Base-by-base conservation (phyloP, 192 early-diverging fungal genomes). In the Coemansia umbellata region DNA sequence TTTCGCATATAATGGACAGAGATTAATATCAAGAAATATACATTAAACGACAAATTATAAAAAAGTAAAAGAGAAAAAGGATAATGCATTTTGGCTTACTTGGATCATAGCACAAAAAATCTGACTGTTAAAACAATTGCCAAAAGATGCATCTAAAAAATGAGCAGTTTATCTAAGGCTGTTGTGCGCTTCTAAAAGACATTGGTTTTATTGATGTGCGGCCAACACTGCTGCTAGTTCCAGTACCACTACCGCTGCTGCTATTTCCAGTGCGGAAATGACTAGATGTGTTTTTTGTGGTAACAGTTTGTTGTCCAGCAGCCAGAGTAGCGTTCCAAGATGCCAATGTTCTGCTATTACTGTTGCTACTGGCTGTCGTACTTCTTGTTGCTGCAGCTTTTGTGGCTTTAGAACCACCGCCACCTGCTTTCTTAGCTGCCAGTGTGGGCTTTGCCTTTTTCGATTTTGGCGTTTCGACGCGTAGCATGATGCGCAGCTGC, bases 401-500 rank as follows among this genome's bases (percentile, higher is more conserved):
- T 27, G 51, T 5, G 5, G 44, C 22, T 26, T 19, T 19, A 6
- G 58, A 32, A 17, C 17, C 40, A 8, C 19, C 30, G 41, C 36
- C 31, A 47, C 49, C 55, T 40, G n/a, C 31, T 28, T 18, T 27
- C 26, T 17, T 17, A 32, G 17, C 8, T 26, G n/a, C 37, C 19
- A 47, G 37, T 44, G 49, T 55, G 27, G 61, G 15, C 39, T 59
- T 28, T 13, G 61, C 6, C 36, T 49, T 50, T 17, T 55, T 59
- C 21, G 36, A 31, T 13, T 42, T 64, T 7, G 63, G 8, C 35
- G 57, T 59, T 13, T 60, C 31, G 9, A 85, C 66, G 4, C 53
- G 58, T 53, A 85, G 63, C 30, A 55, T 47, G 8, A 85, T 55
- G 3, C 65, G 60, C 51, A 76, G 43, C 40, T 76, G 63, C 22